phyloP scores from a whole-genome alignment of 306 rosid species.

The Chamaecrista fasciculata region DNA sequence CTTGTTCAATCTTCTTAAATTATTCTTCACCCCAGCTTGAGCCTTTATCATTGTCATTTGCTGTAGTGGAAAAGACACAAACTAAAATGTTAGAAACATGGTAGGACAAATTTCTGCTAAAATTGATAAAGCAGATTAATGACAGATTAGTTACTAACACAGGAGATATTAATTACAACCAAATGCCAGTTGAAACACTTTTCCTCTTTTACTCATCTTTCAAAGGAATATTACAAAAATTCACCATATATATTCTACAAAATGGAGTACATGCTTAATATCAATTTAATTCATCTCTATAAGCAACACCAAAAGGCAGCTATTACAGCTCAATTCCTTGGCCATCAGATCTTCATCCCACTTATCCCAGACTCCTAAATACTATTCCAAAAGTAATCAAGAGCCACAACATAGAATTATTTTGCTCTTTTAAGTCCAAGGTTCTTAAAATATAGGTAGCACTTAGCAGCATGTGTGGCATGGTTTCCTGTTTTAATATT shows the following conservation, averaged over 20 bases:
- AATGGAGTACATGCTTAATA: not conserved
- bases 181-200: not conserved
- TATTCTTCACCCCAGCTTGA: conserved; percentile 91
- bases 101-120: not conserved
- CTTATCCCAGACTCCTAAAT: not conserved
- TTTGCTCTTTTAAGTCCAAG: not conserved
- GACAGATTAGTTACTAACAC: not conserved
- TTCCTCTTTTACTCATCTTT: not conserved
- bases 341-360: not conserved
- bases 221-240: not conserved
- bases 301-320: not conserved
- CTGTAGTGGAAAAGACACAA: conserved; percentile 43
- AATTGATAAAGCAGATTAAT: not conserved
- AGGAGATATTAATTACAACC: not conserved
- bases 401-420: not conserved
- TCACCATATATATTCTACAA: not conserved
- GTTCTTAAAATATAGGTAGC: conserved; percentile 20
- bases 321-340: not conserved
- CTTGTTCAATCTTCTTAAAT: conserved; percentile 82
- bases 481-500: not conserved
- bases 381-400: not conserved
- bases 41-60: conserved; percentile 81
- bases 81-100: conserved; percentile 20
- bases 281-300: not conserved
- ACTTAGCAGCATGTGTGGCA: conserved; percentile 6